Percentiles rank a stretch among this genome's conserved stretches.
Evolutionary conservation across 2,329 filamentous ascomycete species (phyloP).

Genomic region (Xylariaceae sp.): DNA sequence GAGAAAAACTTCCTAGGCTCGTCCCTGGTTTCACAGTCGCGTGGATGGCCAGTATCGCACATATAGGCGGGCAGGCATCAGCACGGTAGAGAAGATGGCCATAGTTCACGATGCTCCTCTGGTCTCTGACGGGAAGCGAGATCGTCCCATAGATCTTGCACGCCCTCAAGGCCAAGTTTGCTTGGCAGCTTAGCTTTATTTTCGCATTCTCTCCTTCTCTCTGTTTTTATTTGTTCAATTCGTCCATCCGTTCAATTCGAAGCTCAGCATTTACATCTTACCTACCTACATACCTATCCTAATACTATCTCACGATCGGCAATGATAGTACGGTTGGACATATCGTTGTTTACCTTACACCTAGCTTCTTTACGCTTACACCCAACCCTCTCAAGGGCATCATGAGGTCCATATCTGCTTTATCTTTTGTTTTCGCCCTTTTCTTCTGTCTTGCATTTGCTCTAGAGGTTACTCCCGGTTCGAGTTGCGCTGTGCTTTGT

Average conservation of each 20-base stretch:
- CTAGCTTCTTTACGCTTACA: not conserved
- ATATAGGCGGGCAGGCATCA: not conserved
- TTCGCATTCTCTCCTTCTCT: conserved; percentile 7
- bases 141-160: not conserved
- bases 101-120: not conserved
- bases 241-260: not conserved
- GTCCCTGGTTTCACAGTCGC: not conserved
- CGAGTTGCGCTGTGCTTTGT: conserved; percentile 45
- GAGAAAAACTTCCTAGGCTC: not conserved
- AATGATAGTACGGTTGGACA: conserved; percentile 8
- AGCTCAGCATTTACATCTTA: not conserved
- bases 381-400: conserved; percentile 6
- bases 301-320: conserved; percentile 1
- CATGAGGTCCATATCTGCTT: conserved; percentile 10
- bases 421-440: conserved; percentile 19
- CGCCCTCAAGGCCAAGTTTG: conserved; percentile 4
- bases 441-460: conserved; percentile 23
- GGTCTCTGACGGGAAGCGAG: not conserved
- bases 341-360: conserved; percentile 1
- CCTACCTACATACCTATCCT: not conserved
- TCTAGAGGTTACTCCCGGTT: conserved; percentile 47
- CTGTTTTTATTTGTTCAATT: conserved; percentile 4
- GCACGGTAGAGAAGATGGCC: not conserved
- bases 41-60: not conserved
- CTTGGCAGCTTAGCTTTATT: conserved; percentile 2